Conservation (phyloP, 2,329 filamentous ascomycete species). For the Ramularia collo-cygni region DNA sequence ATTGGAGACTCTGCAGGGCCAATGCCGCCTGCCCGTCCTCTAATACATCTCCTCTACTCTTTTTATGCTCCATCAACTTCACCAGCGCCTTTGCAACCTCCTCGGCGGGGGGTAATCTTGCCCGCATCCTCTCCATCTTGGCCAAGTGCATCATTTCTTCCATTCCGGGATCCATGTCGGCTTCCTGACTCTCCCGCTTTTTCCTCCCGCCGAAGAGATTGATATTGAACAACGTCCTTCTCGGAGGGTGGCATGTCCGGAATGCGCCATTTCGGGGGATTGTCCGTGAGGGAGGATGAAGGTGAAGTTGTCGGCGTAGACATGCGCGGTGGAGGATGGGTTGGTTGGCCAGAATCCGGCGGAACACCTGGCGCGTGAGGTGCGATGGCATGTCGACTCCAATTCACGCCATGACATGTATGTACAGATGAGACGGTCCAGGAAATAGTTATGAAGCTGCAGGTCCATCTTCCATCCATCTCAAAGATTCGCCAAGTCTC, state of each 20-base stretch:
- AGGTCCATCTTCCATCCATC: no score
- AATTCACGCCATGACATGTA: no score
- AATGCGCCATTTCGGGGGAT: no score
- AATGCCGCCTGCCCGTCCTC: slow-evolving; percentile 62
- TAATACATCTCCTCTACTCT: slow-evolving; percentile 44
- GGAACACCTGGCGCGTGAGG: slow-evolving; percentile 54
- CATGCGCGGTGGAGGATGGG: slow-evolving; percentile 41
- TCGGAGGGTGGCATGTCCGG: slow-evolving; percentile 11
- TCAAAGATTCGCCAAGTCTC: slow-evolving; percentile 1
- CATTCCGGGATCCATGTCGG: slow-evolving; percentile 63
- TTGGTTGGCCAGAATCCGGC: slow-evolving; percentile 49
- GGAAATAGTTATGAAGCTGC: no score
- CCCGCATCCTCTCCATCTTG: slow-evolving; percentile 54
- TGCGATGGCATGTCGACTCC: slow-evolving; percentile 48
- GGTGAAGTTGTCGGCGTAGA: slow-evolving; percentile 31
- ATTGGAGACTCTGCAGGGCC: slow-evolving; percentile 52
- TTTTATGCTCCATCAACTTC: slow-evolving; percentile 50
- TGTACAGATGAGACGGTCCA: no score
- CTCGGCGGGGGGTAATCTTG: slow-evolving; percentile 56
- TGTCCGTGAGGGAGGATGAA: neutral
- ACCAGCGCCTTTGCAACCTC: slow-evolving; percentile 60
- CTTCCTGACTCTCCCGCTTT: slow-evolving; percentile 50
- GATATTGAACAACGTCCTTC: slow-evolving; percentile 57
- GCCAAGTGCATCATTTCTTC: slow-evolving; percentile 63
- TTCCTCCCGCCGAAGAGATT: slow-evolving; percentile 50